phyloP scores from a whole-genome alignment of 1,284 basidiomycete species.

The Ustilago cynodontis region DNA sequence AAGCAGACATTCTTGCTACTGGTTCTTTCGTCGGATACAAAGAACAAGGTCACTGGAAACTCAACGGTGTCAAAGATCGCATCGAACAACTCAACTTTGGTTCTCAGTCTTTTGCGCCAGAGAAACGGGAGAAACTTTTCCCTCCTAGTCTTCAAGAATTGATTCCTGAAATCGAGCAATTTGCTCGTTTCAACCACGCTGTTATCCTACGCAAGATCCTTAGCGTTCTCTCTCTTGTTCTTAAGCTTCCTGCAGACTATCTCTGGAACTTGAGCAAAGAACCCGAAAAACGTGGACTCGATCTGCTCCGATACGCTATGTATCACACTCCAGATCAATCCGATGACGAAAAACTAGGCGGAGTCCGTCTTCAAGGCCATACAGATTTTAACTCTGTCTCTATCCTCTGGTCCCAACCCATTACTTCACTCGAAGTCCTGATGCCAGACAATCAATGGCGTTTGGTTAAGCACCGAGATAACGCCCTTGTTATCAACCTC shows the following conservation, averaged over 20 bases:
- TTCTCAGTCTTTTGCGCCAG: conserved; percentile 60
- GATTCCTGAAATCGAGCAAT: conserved; percentile 70
- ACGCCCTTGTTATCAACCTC: conserved; percentile 67
- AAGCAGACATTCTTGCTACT: conserved; percentile 61
- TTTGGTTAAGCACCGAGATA: conserved; percentile 70
- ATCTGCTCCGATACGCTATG: conserved; percentile 71
- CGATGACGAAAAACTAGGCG: conserved; percentile 69
- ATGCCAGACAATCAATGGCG: conserved; percentile 71
- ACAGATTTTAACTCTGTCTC: conserved; percentile 72
- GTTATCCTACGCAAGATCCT: conserved; percentile 71
- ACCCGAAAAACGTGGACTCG: conserved; percentile 70
- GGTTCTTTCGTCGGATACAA: conserved; percentile 71
- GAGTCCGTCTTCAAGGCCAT: conserved; percentile 71
- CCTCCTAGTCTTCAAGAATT: conserved; percentile 56
- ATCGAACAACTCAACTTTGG: conserved; percentile 73
- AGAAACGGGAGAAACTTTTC: conserved; percentile 47
- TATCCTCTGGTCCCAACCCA: conserved; percentile 71
- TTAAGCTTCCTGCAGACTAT: conserved; percentile 71
- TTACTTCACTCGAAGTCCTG: conserved; percentile 71
- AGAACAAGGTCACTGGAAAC: conserved; percentile 71
- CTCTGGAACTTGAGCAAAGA: conserved; percentile 71
- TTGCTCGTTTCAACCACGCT: conserved; percentile 69
- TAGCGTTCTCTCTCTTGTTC: conserved; percentile 70
- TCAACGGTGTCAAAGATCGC: conserved; percentile 69
- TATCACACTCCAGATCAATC: conserved; percentile 70